Base-by-base conservation (phyloP, 352 stramenopile species). In the Pythium sukuiense region DNA sequence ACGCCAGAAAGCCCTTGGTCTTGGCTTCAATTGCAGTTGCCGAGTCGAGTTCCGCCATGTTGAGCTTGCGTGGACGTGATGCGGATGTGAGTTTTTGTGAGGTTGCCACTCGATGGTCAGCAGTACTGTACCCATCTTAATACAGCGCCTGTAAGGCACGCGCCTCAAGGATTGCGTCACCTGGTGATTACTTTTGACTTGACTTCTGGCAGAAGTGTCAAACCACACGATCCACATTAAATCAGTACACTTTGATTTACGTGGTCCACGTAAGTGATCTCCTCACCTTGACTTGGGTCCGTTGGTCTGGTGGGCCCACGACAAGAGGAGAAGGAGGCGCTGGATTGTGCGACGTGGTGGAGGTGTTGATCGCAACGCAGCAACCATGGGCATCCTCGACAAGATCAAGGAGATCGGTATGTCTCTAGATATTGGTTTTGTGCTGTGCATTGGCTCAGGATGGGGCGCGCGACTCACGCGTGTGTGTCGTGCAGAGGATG, bases 381-480 rank as follows among this genome's bases (percentile, higher is more conserved):
- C 64, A 80, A 73, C 70, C 80, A 96, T 97, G 91, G 90, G 89
- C 60, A 97, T 98, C 79, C 70, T 97, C 59, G 90, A 97, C 65
- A 87, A 86, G 65, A 98, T 98, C 76, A 97, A 97, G 74, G 91
- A 97, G 78, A 98, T 98, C 66, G 92, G 90, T 96, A 48, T 50
- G 86, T 66, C 9, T 46, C 3, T 16, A 26, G 35, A 59, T 14
- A 18, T 39, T 37, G 14, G 8, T 35, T 60, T n/a, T 5, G 7
- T 14, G n/a, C 18, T 57, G 27, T 18, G 37, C 27, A 14, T 49
- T 30, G 55, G 8, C 37, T 16, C 37, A 20, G 41, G 20, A 56
- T 57, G 29, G 9, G 29, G 27, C 30, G 55, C 16, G 35, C 32
- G 37, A 30, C 43, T 68, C 16, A 62, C 30, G 29, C 55, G 46